phyloP scores from a whole-genome alignment of 768 basidiomycete genomes.

The Erythrobasidium yunnanense region DNA sequence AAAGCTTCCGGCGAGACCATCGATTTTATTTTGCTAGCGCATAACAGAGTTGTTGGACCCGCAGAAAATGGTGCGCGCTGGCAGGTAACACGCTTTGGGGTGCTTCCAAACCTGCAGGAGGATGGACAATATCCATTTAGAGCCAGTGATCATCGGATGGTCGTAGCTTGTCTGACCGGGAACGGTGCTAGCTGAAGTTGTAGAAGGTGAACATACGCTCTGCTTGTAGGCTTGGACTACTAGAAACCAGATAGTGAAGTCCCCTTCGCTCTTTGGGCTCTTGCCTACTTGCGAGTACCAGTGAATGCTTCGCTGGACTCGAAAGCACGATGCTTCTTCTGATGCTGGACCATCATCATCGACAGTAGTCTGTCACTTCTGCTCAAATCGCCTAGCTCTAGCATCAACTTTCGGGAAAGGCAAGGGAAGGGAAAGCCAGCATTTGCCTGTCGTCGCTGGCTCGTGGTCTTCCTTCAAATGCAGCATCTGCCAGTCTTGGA shows the following conservation, averaged over 20 bases:
- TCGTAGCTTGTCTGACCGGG: slow-evolving; percentile 1
- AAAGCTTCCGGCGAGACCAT: slow-evolving; percentile 23
- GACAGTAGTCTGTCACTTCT: slow-evolving; percentile 21
- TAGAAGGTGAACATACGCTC: background rate
- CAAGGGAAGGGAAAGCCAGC: background rate
- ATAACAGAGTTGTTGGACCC: slow-evolving; percentile 25
- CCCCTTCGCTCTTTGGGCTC: too few species aligned
- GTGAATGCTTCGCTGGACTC: too few species aligned
- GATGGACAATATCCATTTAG: slow-evolving; percentile 24
- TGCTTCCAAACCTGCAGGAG: slow-evolving; percentile 30
- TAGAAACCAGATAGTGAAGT: too few species aligned
- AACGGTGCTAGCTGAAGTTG: background rate
- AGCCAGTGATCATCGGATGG: slow-evolving; percentile 5
- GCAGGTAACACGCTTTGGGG: slow-evolving; percentile 29
- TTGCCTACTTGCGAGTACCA: too few species aligned
- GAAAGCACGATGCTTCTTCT: too few species aligned
- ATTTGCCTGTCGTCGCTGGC: background rate
- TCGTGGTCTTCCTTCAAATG: slow-evolving; percentile 3
- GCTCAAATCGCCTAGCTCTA: background rate
- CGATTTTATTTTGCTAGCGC: slow-evolving; percentile 30
- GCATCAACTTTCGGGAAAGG: background rate
- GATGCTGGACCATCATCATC: too few species aligned
- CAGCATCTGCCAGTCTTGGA: slow-evolving; percentile 12
- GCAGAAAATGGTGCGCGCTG: background rate
- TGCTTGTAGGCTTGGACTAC: too few species aligned